Conservation (phyloP, 2,329 filamentous ascomycete genomes). For the Onygena corvina region DNA sequence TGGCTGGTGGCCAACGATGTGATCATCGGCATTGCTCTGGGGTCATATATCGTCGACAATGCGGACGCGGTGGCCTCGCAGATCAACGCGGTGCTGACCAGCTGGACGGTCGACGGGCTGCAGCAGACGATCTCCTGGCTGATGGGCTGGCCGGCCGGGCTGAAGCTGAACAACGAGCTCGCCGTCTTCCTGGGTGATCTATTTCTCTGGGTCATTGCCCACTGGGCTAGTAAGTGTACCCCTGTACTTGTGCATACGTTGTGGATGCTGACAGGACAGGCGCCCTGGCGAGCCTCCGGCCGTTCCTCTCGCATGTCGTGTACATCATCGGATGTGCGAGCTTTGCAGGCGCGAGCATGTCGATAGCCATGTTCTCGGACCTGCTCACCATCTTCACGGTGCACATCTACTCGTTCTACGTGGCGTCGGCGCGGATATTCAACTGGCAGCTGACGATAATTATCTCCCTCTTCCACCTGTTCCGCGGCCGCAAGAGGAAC, state of each 20-base stretch:
- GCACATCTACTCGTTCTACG: conserved; percentile 96
- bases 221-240: conserved; percentile 67
- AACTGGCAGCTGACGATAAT: conserved; percentile 98
- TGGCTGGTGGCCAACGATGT: conserved; percentile 98
- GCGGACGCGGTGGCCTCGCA: conserved; percentile 68
- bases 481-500: conserved; percentile 95
- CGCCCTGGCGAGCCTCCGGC: conserved; percentile 65
- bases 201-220: conserved; percentile 97
- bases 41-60: conserved; percentile 95
- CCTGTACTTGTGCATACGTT: not conserved
- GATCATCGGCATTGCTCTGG: conserved; percentile 92
- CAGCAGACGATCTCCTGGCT: conserved; percentile 87
- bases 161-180: conserved; percentile 90
- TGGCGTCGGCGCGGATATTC: conserved; percentile 91
- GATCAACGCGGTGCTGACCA: conserved; percentile 61
- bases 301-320: conserved; percentile 72
- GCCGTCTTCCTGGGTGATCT: conserved; percentile 89
- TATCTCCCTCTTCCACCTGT: conserved; percentile 94
- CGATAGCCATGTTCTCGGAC: conserved; percentile 90
- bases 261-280: conserved; percentile 33
- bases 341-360: conserved; percentile 93
- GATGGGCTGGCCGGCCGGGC: conserved; percentile 85
- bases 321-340: conserved; percentile 89
- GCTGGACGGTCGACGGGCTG: conserved; percentile 79
- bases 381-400: conserved; percentile 81